These are phyloP conservation scores for Bruguiera parviflora DNA, from an alignment of 345 rosid genomes.

Conservation along the genomic window DNA sequence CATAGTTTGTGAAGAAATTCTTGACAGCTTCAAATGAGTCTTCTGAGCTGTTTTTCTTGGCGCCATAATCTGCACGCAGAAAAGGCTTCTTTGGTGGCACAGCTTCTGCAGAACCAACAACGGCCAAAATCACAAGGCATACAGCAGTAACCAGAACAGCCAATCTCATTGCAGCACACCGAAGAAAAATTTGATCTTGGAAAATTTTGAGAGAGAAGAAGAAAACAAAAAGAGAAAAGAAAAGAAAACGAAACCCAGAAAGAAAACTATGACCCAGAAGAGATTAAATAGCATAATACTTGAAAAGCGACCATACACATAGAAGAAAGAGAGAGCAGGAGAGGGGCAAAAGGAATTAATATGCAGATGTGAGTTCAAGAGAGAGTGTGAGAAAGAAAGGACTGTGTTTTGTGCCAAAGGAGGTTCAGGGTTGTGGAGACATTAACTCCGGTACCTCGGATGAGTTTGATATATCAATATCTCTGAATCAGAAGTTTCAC, in stretches of 20 bases:
- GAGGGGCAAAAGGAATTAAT: slow-evolving; percentile 30
- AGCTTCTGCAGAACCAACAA: background rate
- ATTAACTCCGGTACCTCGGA: slow-evolving; percentile 25
- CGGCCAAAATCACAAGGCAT: slow-evolving; percentile 15
- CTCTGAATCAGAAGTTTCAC: slow-evolving; percentile 24
- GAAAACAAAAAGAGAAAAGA: too few species aligned
- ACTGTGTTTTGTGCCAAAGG: background rate
- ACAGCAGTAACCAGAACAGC: slow-evolving; percentile 6
- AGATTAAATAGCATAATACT: background rate
- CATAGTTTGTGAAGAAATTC: slow-evolving; percentile 9
- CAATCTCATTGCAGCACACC: slow-evolving; percentile 24
- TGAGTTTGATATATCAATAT: slow-evolving; percentile 23
- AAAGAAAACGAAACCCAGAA: slow-evolving; percentile 1
- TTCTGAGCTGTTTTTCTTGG: slow-evolving; percentile 6
- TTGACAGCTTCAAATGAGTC: slow-evolving; percentile 5
- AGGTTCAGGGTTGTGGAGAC: background rate
- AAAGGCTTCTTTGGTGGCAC: slow-evolving; percentile 20
- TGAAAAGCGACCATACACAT: slow-evolving; percentile 8
- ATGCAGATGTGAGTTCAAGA: background rate
- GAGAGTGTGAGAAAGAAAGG: background rate
- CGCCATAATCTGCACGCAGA: background rate
- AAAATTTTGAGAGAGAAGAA: background rate
- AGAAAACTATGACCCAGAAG: background rate
- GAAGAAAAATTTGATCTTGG: background rate
- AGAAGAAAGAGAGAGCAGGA: background rate